Evolutionary conservation across 768 basidiomycete species (phyloP), one percentile per base, ranked within the genome.

Genomic region (Russula lepida): DNA sequence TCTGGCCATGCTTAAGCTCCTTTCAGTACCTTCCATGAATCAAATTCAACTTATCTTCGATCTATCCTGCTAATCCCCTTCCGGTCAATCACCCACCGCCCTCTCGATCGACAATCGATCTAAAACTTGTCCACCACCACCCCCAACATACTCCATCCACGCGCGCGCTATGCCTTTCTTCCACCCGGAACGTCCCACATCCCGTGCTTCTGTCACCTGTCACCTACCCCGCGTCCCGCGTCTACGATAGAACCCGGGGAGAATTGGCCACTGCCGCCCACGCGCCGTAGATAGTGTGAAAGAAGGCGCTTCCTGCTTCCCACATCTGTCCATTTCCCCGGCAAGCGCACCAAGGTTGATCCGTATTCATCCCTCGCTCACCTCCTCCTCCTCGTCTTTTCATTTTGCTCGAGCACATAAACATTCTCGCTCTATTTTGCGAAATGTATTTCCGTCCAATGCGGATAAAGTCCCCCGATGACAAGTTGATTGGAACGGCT

Each of bases 31-130:
- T 41, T n/a, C 9, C 32, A 39, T 32, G 55, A 49, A 41, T 60
- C 30, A 60, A 60, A 60, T 61, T 48, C 39, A 33, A 32, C 21
- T 56, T 30, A 61, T 61, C 60, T 56, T 48, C 54, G 60, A 61
- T 61, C 46, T 17, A 44, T 17, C 47, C 19, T 48, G 48, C 60
- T 61, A 61, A 51, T 61, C 54, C 48, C 28, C 6, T 47, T 54
- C 27, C 21, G 53, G 59, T 13, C 6, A 7, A n/a, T 32, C 41
- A 46, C 50, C 23, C 33, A 25, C 27, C 51, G 30, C 33, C 23
- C 51, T 32, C 33, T 37, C 39, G 21, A 50, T 58, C 57, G n/a
- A n/a, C 17, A 13, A 44, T 35, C 59, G 35, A 57, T 49, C 35
- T 49, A 35, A 33, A 5, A 2, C 15, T 19, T 39, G 4, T 27